These are phyloP conservation scores for Marasmius sp. DNA, from an alignment of 1,284 basidiomycete species.

Conservation along the genomic window DNA sequence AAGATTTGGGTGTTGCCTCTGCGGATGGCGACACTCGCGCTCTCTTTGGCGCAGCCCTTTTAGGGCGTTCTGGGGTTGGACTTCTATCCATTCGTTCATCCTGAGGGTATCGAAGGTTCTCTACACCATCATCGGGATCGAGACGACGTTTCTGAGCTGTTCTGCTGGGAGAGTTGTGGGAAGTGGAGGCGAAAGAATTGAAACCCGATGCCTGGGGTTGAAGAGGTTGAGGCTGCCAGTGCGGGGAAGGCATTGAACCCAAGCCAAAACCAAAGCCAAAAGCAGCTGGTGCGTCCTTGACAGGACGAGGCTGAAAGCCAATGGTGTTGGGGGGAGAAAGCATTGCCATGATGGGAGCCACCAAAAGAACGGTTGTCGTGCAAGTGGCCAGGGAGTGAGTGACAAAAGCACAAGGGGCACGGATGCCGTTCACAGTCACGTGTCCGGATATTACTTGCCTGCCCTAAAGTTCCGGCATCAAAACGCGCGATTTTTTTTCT, in stretches of 20 bases:
- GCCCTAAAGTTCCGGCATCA: conserved; percentile 34
- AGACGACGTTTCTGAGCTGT: conserved; percentile 56
- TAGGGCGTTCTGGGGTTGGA: conserved; percentile 74
- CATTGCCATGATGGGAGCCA: conserved; percentile 59
- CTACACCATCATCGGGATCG: conserved; percentile 56
- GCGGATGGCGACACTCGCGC: conserved; percentile 45
- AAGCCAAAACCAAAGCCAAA: conserved; percentile 74
- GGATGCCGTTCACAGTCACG: conserved; percentile 11
- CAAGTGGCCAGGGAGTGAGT: conserved; percentile 5
- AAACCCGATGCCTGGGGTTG: conserved; percentile 47
- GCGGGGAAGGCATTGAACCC: conserved; percentile 38
- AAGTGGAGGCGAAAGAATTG: conserved; percentile 46
- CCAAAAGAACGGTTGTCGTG: conserved; percentile 23
- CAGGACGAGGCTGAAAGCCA: conserved; percentile 62
- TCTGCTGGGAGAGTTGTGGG: conserved; percentile 38
- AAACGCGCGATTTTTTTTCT: conserved; percentile 22
- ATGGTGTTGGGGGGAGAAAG: conserved; percentile 60
- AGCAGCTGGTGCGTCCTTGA: conserved; percentile 60
- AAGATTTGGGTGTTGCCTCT: conserved; percentile 35
- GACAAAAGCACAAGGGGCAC: conserved; percentile 8
- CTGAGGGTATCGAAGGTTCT: conserved; percentile 29
- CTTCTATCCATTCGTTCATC: conserved; percentile 80
- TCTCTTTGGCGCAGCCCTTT: conserved; percentile 66
- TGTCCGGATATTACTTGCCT: conserved; percentile 27
- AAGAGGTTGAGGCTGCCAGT: conserved; percentile 28